Evolutionary conservation across 1,284 basidiomycete species (phyloP).

Genomic region (Marasmius tenuissimus): DNA sequence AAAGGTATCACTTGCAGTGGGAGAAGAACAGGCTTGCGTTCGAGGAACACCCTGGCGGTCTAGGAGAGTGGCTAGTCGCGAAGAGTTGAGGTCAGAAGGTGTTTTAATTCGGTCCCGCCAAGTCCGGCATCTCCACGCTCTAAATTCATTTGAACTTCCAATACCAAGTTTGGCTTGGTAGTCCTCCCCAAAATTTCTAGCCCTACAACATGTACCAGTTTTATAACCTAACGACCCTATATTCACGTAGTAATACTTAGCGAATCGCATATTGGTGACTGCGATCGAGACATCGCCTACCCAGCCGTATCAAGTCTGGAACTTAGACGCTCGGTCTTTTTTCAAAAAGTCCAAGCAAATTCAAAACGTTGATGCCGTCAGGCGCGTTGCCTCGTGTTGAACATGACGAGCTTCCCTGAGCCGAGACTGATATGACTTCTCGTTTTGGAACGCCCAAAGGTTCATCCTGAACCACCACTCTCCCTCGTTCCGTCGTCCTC

Average conservation of each 20-base stretch:
- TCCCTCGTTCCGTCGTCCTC: not conserved
- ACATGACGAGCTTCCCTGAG: not conserved
- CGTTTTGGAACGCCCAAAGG: not conserved
- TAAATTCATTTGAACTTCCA: no score
- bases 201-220: not conserved
- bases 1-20: not conserved
- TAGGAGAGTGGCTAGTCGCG: not conserved
- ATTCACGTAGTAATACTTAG: not conserved
- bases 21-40: not conserved
- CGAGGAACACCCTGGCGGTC: not conserved
- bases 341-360: not conserved
- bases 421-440: not conserved
- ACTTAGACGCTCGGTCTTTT: not conserved
- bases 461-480: not conserved
- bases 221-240: not conserved
- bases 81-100: no score
- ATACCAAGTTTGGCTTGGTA: no score
- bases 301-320: not conserved
- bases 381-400: not conserved
- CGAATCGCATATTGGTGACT: no score
- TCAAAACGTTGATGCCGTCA: not conserved
- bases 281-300: not conserved
- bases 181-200: no score
- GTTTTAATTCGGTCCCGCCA: no score
- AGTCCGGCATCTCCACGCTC: no score